Conservation (phyloP, 2,329 filamentous ascomycete genomes). For the Stachybotrys echinatus region DNA sequence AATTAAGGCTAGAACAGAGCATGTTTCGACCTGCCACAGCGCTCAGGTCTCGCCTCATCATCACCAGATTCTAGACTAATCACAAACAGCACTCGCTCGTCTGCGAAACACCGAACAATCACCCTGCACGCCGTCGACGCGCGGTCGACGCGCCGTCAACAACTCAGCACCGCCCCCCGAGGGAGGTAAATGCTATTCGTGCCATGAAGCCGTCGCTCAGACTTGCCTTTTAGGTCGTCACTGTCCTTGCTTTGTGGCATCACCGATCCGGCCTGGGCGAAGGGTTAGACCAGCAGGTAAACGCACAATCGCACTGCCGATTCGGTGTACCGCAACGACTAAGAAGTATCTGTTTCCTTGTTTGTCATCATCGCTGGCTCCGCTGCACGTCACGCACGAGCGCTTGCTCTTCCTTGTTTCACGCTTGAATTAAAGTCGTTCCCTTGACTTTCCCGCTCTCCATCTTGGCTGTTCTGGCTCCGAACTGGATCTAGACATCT, state of each 20-base stretch:
- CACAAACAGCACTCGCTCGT: background rate
- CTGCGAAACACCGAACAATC: too few species aligned
- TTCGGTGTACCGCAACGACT: conserved; percentile 34
- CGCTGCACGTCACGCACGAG: conserved; percentile 1
- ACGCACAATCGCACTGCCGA: conserved; percentile 36
- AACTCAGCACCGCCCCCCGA: too few species aligned
- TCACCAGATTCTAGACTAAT: background rate
- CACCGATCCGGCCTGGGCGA: conserved; percentile 12
- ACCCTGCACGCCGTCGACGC: too few species aligned
- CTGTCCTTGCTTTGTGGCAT: conserved; percentile 22
- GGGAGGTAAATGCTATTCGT: too few species aligned
- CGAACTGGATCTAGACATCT: conserved; percentile 66
- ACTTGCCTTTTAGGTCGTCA: conserved; percentile 61
- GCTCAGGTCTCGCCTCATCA: background rate
- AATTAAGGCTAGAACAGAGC: background rate
- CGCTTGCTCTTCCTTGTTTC: conserved; percentile 18
- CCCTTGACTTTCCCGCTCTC: conserved; percentile 64
- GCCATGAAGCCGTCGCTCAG: conserved; percentile 39
- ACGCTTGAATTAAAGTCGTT: conserved; percentile 51
- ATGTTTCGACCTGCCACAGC: background rate
- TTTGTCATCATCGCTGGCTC: conserved; percentile 56
- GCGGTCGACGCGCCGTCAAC: too few species aligned
- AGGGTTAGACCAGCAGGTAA: conserved; percentile 44
- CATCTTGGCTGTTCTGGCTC: conserved; percentile 79
- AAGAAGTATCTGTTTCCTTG: conserved; percentile 71